These are phyloP conservation scores for Cyberlindnera japonica DNA, from an alignment of 805 yeast species.

Conservation along the genomic window DNA sequence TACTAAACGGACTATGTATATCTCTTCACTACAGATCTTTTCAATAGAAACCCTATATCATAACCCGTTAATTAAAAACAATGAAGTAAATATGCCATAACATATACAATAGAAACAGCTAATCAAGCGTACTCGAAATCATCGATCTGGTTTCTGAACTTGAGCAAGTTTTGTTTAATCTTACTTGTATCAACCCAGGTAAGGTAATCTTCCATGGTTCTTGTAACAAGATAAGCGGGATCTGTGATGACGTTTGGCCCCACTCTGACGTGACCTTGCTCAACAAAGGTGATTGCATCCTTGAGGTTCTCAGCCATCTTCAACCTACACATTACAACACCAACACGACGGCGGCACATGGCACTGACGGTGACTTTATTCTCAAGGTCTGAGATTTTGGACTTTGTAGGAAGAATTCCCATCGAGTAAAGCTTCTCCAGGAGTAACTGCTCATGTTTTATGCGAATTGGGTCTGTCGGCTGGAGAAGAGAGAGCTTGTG, in stretches of 20 bases:
- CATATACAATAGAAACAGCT: background rate
- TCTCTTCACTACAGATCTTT: no score
- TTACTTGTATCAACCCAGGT: constrained; percentile 98
- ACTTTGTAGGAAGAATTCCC: constrained; percentile 85
- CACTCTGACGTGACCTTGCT: constrained; percentile 96
- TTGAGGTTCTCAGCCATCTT: constrained; percentile 87
- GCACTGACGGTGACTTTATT: constrained; percentile 91
- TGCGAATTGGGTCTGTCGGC: constrained; percentile 81
- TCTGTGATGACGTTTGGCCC: constrained; percentile 96
- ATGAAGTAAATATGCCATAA: background rate
- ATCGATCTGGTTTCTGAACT: constrained; percentile 73
- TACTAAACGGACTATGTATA: no score
- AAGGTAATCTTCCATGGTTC: constrained; percentile 92
- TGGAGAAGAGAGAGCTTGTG: constrained; percentile 80
- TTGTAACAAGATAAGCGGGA: constrained; percentile 89
- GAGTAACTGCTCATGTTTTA: constrained; percentile 82
- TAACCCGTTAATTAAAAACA: background rate
- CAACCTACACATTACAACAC: constrained; percentile 90
- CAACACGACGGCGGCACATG: constrained; percentile 85
- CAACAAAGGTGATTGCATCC: constrained; percentile 89
- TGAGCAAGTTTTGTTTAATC: constrained; percentile 84
- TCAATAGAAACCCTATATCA: no score
- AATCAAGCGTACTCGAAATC: constrained; percentile 48
- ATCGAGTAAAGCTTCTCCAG: constrained; percentile 83
- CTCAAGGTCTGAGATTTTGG: constrained; percentile 89